phyloP scores from a whole-genome alignment of 805 yeast genomes.

The Hanseniaspora vineae region DNA sequence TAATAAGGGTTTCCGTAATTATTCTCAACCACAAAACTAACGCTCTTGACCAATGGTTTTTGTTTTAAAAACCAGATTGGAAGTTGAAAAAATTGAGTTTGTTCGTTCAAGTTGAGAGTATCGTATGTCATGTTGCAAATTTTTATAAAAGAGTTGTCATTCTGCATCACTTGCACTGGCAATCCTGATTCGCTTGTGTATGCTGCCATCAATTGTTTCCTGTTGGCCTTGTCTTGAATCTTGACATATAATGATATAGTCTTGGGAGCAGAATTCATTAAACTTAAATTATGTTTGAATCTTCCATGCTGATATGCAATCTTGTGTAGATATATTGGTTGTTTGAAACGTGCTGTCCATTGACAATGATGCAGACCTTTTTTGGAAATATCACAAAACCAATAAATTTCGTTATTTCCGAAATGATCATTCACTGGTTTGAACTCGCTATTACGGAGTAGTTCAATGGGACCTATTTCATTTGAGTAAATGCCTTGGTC shows the following conservation, averaged over 20 bases:
- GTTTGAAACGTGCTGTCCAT: constrained; percentile 26
- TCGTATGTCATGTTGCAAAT: constrained; percentile 20
- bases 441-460: constrained; percentile 13
- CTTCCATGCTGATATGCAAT: constrained; percentile 26
- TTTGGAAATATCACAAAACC: constrained; percentile 19
- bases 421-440: background rate
- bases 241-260: constrained; percentile 21
- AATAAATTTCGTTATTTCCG: constrained; percentile 17
- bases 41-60: constrained; percentile 21
- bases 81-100: constrained; percentile 19
- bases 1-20: constrained; percentile 27
- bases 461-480: constrained; percentile 16
- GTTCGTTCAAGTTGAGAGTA: constrained; percentile 7
- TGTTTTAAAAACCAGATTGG: constrained; percentile 21
- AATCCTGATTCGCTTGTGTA: background rate
- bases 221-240: constrained; percentile 6
- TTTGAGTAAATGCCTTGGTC: constrained; percentile 10
- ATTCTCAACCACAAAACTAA: constrained; percentile 20
- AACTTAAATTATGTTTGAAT: constrained; percentile 24
- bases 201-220: background rate
- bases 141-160: constrained; percentile 15
- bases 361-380: constrained; percentile 12
- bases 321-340: constrained; percentile 27
- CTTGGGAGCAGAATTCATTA: constrained; percentile 29
- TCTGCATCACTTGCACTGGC: constrained; percentile 7